Base-by-base conservation (phyloP, 2,329 filamentous ascomycete genomes). In the Elsinoe perseae region DNA sequence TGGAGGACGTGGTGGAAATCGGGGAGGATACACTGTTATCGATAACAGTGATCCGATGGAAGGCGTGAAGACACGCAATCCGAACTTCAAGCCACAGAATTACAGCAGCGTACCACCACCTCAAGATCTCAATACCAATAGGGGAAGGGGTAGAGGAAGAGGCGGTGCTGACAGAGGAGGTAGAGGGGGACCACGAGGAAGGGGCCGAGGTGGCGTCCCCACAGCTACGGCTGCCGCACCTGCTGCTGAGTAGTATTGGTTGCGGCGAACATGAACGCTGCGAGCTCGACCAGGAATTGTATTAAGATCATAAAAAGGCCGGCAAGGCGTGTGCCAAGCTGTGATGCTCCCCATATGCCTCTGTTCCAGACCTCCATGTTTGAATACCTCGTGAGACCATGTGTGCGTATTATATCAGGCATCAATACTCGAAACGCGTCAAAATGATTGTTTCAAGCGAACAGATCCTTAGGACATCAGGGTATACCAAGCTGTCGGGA, bases 91-190 rank as follows among this genome's bases (percentile, higher is more conserved):
- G 25, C 78, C 80, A 3, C 77, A 79, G 61, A 74, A 71, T 64
- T 80, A 80, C 63, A 69, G 69, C 36, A 74, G 74, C 56, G 77
- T 80, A 4, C 77, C 79, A 5, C 85, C 84, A 20, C 84, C 85
- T 1, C 69, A 79, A 1, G 77, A 67, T 42, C 69, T 86, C 10
- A 77, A 84, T 60, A 64, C 71, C 16, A 63, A 71, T 27, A 59
- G 64, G 36, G 61, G 63, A 20, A 50, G 65, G 27, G 63, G 65
- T 16, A 60, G 65, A 23, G 62, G 62, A 7, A 59, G 64, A 48
- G 62, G 64, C 32, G 58, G 60, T 25, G 60, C 61, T 25, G 56
- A 60, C 14, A 58, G 62, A 18, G 59, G 56, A 18, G 59, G 64
- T 18, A 54, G 58, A 56, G 56, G 58, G 12, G 32, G 32, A 7